Conservation (phyloP, 305 asterid genomes). For the Fraxinus paxiana region DNA sequence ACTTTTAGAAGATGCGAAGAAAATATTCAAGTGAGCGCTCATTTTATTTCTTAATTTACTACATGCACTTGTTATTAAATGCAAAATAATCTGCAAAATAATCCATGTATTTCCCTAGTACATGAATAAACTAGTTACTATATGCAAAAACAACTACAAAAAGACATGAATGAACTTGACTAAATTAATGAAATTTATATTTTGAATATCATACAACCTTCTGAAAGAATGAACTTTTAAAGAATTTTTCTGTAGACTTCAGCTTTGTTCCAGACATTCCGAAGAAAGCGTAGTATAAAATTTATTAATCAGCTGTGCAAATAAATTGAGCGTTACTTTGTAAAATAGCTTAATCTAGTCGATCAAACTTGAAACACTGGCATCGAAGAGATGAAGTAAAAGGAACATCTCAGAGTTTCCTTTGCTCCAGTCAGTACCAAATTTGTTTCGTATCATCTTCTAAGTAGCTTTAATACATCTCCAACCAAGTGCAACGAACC, state of each 20-base stretch:
- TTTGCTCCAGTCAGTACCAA: neutral
- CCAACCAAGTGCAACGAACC: conserved; percentile 90
- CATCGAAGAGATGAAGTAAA: neutral
- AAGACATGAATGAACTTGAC: neutral
- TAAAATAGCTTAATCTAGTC: neutral
- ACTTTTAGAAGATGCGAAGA: neutral
- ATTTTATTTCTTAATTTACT: neutral
- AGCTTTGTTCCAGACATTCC: neutral
- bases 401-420: neutral
- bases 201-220: neutral
- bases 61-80: too few relatives aligned
- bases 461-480: conserved; percentile 72
- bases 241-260: neutral
- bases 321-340: neutral
- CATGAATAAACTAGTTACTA: too few relatives aligned
- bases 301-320: neutral
- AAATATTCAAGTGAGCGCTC: neutral
- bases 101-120: too few relatives aligned
- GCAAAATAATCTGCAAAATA: too few relatives aligned
- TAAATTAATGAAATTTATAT: neutral
- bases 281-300: neutral
- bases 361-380: neutral
- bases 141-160: too few relatives aligned
- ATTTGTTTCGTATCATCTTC: conserved; percentile 32
- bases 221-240: neutral